A percentile compares a stretch with the other conserved stretches of the same genome.
phyloP scores from a whole-genome alignment of 2,329 filamentous ascomycete genomes.

The Diplocarpon mali region DNA sequence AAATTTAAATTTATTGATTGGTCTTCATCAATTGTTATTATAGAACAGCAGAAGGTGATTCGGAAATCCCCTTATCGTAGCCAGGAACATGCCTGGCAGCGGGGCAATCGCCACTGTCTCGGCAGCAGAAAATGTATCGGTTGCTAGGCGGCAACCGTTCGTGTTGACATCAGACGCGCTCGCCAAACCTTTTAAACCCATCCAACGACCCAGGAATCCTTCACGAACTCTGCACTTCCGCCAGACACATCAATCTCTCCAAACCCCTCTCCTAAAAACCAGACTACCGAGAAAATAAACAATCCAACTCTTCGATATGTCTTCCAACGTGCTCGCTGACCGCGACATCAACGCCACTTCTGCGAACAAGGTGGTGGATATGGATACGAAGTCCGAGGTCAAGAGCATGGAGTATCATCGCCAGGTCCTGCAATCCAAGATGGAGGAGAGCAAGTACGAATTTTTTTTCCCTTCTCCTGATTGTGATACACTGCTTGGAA shows the following conservation, averaged over 20 bases:
- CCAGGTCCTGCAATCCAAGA: conserved; percentile 61
- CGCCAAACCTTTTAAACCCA: conserved; percentile 1
- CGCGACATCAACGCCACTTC: conserved; percentile 53
- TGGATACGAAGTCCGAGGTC: conserved; percentile 33
- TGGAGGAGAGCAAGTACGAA: conserved; percentile 54
- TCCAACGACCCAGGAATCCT: background rate
- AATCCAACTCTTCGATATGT: conserved; percentile 34
- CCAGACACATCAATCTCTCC: conserved; percentile 1
- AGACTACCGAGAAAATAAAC: background rate
- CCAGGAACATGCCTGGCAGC: background rate
- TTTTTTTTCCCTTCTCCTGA: background rate
- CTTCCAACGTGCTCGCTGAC: conserved; percentile 47
- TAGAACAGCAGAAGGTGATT: conserved; percentile 5
- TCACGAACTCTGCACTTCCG: conserved; percentile 2
- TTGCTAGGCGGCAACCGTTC: background rate
- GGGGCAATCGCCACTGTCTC: too few relatives aligned
- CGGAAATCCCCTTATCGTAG: background rate
- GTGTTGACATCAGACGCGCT: conserved; percentile 1
- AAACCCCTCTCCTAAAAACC: background rate
- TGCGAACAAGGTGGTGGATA: conserved; percentile 23
- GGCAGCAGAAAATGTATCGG: background rate
- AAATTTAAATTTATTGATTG: conserved; percentile 1
- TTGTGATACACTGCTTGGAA: background rate
- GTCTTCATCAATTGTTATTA: background rate
- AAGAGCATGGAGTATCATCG: conserved; percentile 71